Evolutionary conservation across 192 early-diverging fungal species (phyloP), one percentile per base, ranked within the genome.

Genomic region (Coemansia sp.): DNA sequence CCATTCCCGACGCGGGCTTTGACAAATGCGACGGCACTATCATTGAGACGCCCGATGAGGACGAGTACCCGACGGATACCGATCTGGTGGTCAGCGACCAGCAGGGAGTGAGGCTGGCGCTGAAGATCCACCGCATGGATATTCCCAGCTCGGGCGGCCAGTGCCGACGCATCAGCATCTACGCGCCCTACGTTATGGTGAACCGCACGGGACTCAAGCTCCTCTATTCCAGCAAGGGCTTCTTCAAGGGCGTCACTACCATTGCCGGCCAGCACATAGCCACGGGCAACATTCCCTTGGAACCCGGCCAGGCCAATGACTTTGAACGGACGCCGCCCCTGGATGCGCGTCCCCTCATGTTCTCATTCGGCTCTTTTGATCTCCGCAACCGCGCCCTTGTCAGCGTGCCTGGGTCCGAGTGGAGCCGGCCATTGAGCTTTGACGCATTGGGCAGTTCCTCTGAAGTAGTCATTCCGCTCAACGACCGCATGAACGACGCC

Each of bases 341-440:
- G 6, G 39, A 57, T 38, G 45, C 70, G 0, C 72, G 58, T 0
- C 83, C 83, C 20, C 86, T 96, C 23, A 92, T 99, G 92, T 99
- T 95, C 73, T 95, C 95, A 4, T 99, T 95, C 71, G 89, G 90
- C 1, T 91, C 85, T 28, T 87, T 87, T 65, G 94, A 97, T 47
- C 87, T 91, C 43, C 76, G 89, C 35, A 97, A 95, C 73, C 82
- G 95, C 25, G 87, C 91, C 1, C 75, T 94, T 57, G 83, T 97
- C 26, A 87, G 91, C 64, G 82, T 92, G 0, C 74, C 67, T 12
- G 85, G 88, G 18, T 91, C 92, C 0, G 91, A 93, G 2, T 94
- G 91, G 92, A 96, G 94, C 43, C 74, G 88, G 64, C 93, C 91
- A 2, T 71, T 96, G 45, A 97, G 95, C 79, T 97, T 99, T 72